Evolutionary conservation across 2,329 filamentous ascomycete species (phyloP).

Genomic region (Exserohilum turcica): DNA sequence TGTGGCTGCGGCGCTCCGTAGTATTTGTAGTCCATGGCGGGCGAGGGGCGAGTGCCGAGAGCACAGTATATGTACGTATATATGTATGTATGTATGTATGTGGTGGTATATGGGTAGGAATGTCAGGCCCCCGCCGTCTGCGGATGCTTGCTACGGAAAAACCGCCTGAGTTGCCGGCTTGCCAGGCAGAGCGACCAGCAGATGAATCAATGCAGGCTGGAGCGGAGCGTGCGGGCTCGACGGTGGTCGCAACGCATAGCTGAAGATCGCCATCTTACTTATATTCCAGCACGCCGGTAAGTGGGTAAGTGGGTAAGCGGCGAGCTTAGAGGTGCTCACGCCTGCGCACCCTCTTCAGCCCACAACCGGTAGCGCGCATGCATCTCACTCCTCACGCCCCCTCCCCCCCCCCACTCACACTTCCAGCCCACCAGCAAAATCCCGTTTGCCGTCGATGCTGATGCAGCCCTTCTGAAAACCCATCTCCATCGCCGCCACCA

Average conservation of each 20-base stretch:
- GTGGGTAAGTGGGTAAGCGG: too few relatives aligned
- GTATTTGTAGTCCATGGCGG: constrained; percentile 63
- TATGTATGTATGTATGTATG: too few relatives aligned
- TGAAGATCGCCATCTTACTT: constrained; percentile 25
- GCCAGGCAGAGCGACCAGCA: too few relatives aligned
- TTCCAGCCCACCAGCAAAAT: too few relatives aligned
- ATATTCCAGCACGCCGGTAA: constrained; percentile 12
- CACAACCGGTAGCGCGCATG: constrained; percentile 18
- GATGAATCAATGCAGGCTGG: too few relatives aligned
- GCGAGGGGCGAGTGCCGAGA: too few relatives aligned
- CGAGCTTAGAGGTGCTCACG: constrained; percentile 21
- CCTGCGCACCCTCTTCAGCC: constrained; percentile 12
- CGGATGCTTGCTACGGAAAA: background rate
- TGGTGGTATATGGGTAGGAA: too few relatives aligned
- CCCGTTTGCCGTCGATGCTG: constrained; percentile 11
- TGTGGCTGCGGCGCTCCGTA: constrained; percentile 54
- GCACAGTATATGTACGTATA: background rate
- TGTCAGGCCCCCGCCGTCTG: too few relatives aligned
- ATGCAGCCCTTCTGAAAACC: constrained; percentile 13
- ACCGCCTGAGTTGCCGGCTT: background rate
- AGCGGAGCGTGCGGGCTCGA: background rate
- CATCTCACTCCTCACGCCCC: constrained; percentile 17
- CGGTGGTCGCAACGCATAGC: constrained; percentile 9
- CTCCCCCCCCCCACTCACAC: too few relatives aligned
- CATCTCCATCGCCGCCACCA: too few relatives aligned